Conservation (phyloP, 441 rosid genomes). For the Populus hybrid region DNA sequence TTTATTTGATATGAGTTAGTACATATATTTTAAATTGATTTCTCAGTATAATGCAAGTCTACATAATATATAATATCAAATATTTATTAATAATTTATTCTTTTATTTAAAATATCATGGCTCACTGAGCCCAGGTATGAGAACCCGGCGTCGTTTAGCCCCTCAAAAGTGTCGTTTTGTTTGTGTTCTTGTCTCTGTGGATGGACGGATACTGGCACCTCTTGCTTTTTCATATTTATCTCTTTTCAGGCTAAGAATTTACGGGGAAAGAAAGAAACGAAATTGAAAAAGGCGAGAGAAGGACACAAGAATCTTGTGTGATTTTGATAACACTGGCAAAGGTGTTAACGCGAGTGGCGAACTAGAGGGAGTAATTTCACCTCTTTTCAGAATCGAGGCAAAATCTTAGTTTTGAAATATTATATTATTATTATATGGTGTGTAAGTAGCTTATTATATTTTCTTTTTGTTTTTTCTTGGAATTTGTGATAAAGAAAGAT, state of each 20-base stretch:
- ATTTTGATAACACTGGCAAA: neutral
- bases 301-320: too few species aligned
- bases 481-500: constrained; percentile 20
- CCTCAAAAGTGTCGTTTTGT: constrained; percentile 10
- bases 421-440: too few species aligned
- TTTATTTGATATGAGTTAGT: too few species aligned
- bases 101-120: too few species aligned
- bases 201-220: too few species aligned
- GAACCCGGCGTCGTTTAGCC: constrained; percentile 13
- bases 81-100: too few species aligned
- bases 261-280: neutral
- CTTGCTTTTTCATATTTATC: neutral
- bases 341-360: neutral
- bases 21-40: too few species aligned
- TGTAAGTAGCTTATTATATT: too few species aligned
- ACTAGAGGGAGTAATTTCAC: neutral
- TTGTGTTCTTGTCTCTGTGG: neutral
- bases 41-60: too few species aligned
- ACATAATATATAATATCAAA: too few species aligned
- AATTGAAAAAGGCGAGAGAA: neutral
- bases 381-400: neutral
- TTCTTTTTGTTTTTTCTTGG: constrained; percentile 11
- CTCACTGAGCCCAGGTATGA: neutral
- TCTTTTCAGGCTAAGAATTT: neutral
- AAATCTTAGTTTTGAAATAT: neutral